phyloP scores from a whole-genome alignment of 2,329 filamentous ascomycete species.

The Cordyceps fumosorosea region DNA sequence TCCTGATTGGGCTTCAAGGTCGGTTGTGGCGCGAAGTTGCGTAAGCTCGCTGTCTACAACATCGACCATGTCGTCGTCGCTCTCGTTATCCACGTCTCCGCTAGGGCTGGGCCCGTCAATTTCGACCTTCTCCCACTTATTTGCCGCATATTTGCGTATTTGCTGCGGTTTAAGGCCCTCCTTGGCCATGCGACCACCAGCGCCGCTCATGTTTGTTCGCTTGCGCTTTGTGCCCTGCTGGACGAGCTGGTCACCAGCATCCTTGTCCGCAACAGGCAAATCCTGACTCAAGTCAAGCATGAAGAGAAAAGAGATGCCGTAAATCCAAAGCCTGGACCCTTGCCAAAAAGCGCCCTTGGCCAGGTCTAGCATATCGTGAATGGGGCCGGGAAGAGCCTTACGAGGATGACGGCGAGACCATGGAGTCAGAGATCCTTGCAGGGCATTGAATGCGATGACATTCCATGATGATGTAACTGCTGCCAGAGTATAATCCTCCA shows the following conservation, averaged over 20 bases:
- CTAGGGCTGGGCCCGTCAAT: constrained; percentile 33
- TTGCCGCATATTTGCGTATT: constrained; percentile 34
- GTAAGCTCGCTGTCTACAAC: constrained; percentile 27
- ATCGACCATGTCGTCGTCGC: constrained; percentile 33
- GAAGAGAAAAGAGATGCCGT: constrained; percentile 77
- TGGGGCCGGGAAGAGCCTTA: constrained; percentile 65
- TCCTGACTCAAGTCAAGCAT: constrained; percentile 84
- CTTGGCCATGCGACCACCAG: constrained; percentile 45
- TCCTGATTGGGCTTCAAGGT: constrained; percentile 18
- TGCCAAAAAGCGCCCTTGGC: constrained; percentile 86
- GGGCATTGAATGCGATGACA: constrained; percentile 71
- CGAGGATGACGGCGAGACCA: constrained; percentile 83
- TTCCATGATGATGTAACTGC: constrained; percentile 51
- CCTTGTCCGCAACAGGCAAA: constrained; percentile 35
- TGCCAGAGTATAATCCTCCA: constrained; percentile 43
- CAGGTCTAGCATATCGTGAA: constrained; percentile 67
- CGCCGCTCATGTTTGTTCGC: constrained; percentile 41
- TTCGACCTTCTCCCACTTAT: constrained; percentile 33
- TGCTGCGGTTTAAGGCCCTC: constrained; percentile 39
- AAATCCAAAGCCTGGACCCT: constrained; percentile 72
- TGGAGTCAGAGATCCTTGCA: constrained; percentile 68
- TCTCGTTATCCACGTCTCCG: constrained; percentile 27
- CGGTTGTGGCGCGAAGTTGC: constrained; percentile 23
- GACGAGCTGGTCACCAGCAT: constrained; percentile 24
- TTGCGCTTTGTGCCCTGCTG: constrained; percentile 46